Evolutionary conservation across 805 yeast species (phyloP).

Genomic region (Hermanozyma aechmeae): DNA sequence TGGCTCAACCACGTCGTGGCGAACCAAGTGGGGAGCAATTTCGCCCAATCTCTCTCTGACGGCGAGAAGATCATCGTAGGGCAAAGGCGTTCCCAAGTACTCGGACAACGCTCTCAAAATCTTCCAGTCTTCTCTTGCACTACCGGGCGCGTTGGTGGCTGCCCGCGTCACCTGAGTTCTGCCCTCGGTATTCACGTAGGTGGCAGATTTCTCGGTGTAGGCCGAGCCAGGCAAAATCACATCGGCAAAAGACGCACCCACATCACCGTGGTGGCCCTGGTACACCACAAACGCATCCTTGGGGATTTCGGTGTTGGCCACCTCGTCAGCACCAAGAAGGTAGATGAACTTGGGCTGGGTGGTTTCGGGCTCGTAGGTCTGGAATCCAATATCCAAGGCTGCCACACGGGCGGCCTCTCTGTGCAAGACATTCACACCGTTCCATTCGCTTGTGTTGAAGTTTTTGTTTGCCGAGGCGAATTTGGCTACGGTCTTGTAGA

Average conservation of each 20-base stretch:
- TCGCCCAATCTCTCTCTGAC: conserved; percentile 63
- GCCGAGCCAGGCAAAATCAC: conserved; percentile 83
- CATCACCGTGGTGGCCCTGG: conserved; percentile 89
- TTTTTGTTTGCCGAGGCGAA: conserved; percentile 47
- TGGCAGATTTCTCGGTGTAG: conserved; percentile 78
- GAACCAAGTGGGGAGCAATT: conserved; percentile 71
- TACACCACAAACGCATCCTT: conserved; percentile 80
- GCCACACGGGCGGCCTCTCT: conserved; percentile 86
- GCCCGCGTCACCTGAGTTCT: conserved; percentile 80
- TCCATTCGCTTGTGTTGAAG: conserved; percentile 68
- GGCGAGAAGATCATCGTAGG: conserved; percentile 65
- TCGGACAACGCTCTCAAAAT: conserved; percentile 77
- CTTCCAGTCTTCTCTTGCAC: conserved; percentile 89
- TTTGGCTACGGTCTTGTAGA: conserved; percentile 49
- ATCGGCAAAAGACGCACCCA: conserved; percentile 83
- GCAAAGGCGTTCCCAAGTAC: conserved; percentile 59
- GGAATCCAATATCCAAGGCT: conserved; percentile 79
- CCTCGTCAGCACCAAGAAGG: conserved; percentile 79
- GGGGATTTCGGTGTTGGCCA: conserved; percentile 60
- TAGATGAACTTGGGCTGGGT: conserved; percentile 65
- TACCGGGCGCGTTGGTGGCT: conserved; percentile 81
- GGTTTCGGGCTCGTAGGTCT: conserved; percentile 35
- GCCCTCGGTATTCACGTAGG: conserved; percentile 85
- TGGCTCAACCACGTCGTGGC: conserved; percentile 69
- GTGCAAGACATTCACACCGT: conserved; percentile 70